Percentiles rank a stretch among this genome's conserved stretches.
Conservation (phyloP, 257 asterid species). For the Jaltomata sinuosa region DNA sequence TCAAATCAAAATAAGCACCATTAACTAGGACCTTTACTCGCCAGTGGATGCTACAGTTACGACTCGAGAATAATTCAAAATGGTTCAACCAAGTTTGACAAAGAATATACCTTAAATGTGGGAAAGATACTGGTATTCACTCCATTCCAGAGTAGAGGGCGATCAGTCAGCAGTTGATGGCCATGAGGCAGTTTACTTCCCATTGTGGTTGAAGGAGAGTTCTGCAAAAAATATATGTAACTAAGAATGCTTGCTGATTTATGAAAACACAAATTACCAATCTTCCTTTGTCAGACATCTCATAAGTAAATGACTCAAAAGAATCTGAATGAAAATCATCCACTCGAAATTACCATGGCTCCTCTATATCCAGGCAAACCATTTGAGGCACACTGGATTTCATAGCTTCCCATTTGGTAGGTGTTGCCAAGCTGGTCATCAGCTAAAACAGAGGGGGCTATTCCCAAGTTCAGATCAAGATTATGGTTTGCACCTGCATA, state of each 20-base stretch:
- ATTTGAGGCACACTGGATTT: conserved; percentile 27
- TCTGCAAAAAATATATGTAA: conserved; percentile 20
- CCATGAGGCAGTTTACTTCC: conserved; percentile 29
- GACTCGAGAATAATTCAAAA: not conserved
- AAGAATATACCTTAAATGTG: conserved; percentile 35
- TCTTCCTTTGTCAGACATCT: not conserved
- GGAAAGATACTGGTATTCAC: conserved; percentile 33
- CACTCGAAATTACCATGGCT: conserved; percentile 32
- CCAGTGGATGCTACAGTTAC: not conserved
- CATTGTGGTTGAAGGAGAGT: conserved; percentile 29
- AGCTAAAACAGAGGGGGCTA: conserved; percentile 41
- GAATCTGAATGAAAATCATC: not conserved
- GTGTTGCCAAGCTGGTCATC: conserved; percentile 22
- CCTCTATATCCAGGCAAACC: conserved; percentile 24
- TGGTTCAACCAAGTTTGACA: not conserved
- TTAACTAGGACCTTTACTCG: not conserved
- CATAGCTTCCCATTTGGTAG: conserved; percentile 14
- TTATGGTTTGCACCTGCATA: conserved; percentile 31
- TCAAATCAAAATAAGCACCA: not conserved
- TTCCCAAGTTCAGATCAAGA: conserved; percentile 65
- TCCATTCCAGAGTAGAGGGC: conserved; percentile 38
- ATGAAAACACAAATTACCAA: not conserved
- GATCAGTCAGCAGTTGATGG: conserved; percentile 18
- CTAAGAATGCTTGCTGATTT: not conserved
- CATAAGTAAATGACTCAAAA: not conserved